Evolutionary conservation across 1,284 basidiomycete genomes (phyloP).

Genomic region (Austroboletus niveus): DNA sequence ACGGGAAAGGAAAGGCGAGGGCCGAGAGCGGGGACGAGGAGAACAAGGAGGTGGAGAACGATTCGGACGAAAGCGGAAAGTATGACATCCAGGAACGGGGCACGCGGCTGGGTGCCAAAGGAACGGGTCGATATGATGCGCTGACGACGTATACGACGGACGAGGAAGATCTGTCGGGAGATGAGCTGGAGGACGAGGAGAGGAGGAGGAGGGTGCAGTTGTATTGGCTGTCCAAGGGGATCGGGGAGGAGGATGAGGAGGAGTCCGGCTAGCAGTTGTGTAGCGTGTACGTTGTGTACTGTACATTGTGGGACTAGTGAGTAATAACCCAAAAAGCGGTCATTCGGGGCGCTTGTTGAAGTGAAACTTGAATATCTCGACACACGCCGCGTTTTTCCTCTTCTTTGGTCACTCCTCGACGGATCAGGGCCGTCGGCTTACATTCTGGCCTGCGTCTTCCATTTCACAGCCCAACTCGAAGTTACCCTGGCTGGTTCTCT

Average conservation of each 20-base stretch:
- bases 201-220: conserved; percentile 12
- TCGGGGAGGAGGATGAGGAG: conserved; percentile 31
- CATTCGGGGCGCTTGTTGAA: too few species aligned
- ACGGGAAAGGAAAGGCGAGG: conserved; percentile 7
- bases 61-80: conserved; percentile 26
- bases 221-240: conserved; percentile 35
- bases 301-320: too few species aligned
- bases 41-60: conserved; percentile 26
- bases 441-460: conserved; percentile 7
- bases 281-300: not conserved
- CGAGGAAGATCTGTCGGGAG: conserved; percentile 28
- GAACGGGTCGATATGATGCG: conserved; percentile 8
- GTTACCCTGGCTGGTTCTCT: conserved; percentile 17
- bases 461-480: conserved; percentile 6
- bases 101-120: conserved; percentile 3
- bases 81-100: conserved; percentile 28
- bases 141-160: conserved; percentile 26
- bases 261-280: conserved; percentile 1
- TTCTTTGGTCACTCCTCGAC: conserved; percentile 8
- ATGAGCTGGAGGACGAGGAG: conserved; percentile 20
- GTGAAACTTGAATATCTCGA: too few species aligned
- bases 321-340: too few species aligned
- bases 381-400: not conserved
- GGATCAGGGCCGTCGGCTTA: conserved; percentile 14
- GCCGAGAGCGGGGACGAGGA: conserved; percentile 35